Evolutionary conservation across 169 alveolate genomes (phyloP).

Genomic region (Amoebophrya sp.): DNA sequence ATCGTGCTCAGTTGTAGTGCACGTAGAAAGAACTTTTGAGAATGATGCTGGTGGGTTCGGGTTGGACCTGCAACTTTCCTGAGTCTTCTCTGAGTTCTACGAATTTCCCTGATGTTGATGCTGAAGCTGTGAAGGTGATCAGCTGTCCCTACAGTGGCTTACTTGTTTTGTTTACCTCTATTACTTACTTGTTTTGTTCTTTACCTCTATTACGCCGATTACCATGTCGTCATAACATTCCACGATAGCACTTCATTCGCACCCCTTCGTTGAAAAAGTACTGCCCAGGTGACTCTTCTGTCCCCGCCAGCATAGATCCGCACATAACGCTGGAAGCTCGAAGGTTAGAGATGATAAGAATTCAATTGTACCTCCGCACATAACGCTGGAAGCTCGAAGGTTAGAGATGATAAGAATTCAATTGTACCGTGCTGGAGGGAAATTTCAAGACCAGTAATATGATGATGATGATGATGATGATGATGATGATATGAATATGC

Average conservation of each 20-base stretch:
- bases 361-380: slow-evolving; percentile 64
- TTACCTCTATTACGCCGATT: no score
- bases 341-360: slow-evolving; percentile 49
- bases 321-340: slow-evolving; percentile 89
- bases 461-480: no score
- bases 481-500: not conserved
- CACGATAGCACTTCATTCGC: slow-evolving; percentile 54
- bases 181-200: no score
- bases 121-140: no score
- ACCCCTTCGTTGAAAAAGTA: slow-evolving; percentile 71
- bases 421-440: not conserved
- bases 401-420: slow-evolving; percentile 41
- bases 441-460: not conserved
- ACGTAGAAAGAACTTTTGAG: no score
- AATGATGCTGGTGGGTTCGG: no score
- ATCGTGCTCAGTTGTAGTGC: no score
- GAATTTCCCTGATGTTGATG: no score
- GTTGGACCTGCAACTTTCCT: no score
- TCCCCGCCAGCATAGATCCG: slow-evolving; percentile 85
- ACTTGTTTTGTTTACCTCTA: no score
- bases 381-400: slow-evolving; percentile 83
- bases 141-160: no score
- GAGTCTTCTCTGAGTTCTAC: no score
- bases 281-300: slow-evolving; percentile 87
- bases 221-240: slow-evolving; percentile 53